Percentiles rank a stretch among this genome's conserved stretches.
Conservation (phyloP, 2,329 filamentous ascomycete species). For the Dothidotthia symphoricarpi region DNA sequence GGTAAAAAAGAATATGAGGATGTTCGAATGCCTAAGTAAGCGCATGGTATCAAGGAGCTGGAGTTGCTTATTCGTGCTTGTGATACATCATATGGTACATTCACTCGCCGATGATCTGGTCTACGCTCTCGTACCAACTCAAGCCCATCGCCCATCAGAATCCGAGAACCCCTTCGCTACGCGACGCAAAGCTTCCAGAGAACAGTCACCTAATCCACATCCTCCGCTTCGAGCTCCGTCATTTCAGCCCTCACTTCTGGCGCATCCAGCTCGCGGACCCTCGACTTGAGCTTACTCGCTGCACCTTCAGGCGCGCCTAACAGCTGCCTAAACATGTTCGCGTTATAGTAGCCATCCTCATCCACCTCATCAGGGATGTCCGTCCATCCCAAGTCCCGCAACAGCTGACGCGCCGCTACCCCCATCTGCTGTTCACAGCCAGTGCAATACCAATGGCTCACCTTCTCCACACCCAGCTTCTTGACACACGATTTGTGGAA, state of each 20-base stretch:
- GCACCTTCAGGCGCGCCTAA: neutral
- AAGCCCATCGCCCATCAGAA: too few relatives aligned
- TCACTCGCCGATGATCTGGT: too few relatives aligned
- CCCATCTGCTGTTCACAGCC: constrained; percentile 21
- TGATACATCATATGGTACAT: too few relatives aligned
- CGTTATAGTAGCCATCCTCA: neutral
- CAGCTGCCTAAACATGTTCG: neutral
- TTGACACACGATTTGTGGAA: constrained; percentile 28
- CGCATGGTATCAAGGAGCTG: too few relatives aligned
- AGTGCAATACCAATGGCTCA: constrained; percentile 28
- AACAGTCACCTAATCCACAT: neutral
- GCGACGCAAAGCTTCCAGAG: neutral
- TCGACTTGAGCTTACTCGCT: neutral
- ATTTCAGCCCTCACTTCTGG: neutral
- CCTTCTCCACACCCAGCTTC: constrained; percentile 16
- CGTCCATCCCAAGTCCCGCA: constrained; percentile 6
- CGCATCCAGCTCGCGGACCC: neutral
- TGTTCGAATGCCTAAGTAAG: too few relatives aligned
- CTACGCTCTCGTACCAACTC: too few relatives aligned
- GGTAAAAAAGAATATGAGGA: too few relatives aligned
- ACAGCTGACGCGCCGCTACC: constrained; percentile 5
- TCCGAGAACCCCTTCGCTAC: neutral
- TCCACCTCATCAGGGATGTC: constrained; percentile 2
- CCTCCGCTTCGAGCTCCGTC: neutral
- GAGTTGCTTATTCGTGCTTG: too few relatives aligned